Base-by-base conservation (phyloP, 2,329 filamentous ascomycete genomes). In the Aspergillus pseudoterreus region DNA sequence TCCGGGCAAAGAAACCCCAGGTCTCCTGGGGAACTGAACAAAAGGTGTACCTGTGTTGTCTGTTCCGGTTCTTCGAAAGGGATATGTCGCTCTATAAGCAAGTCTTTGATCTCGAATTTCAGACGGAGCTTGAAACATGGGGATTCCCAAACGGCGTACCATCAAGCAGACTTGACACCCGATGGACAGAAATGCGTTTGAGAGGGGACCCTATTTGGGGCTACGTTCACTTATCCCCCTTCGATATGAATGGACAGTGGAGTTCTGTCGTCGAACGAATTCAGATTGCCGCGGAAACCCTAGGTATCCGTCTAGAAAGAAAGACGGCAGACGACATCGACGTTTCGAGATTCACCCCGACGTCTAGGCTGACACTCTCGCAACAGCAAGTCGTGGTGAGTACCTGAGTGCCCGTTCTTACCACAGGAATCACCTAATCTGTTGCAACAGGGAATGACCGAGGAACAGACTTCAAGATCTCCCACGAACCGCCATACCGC, bases 61-160 rank as follows among this genome's bases (percentile, higher is more conserved):
- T 66, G 0, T 60, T 50, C 10, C 49, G 59, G 4, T 67, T 66
- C 27, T 69, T 65, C 21, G 17, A 51, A 5, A 44, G 43, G 6
- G 46, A 54, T 3, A 17, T 27, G 1, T 24, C 17, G 1, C 50
- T 49, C 0, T 64, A 60, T 6, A 42, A 48, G 17, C 42, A 30
- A 2, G 55, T 71, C 0, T 71, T 72, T 24, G 69, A 63, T 10
- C 10, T 44, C 0, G 47, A 61, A 0, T 71, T 69, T 39, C 21
- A 44, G n/a, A 8, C 43, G 0, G 49, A 67, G 5, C 44, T 70
- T 1, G 36, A 19, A 1, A 30, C 54, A 0, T 53, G 53, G 48
- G 66, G 63, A 0, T 63, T 68, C 6, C 3, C n/a, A 1, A 12
- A 42, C 9, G 51, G 44, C 0, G 43, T 63, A 30, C 36, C 58